phyloP scores from a whole-genome alignment of 768 basidiomycete genomes.

The Mycena rebaudengoi region DNA sequence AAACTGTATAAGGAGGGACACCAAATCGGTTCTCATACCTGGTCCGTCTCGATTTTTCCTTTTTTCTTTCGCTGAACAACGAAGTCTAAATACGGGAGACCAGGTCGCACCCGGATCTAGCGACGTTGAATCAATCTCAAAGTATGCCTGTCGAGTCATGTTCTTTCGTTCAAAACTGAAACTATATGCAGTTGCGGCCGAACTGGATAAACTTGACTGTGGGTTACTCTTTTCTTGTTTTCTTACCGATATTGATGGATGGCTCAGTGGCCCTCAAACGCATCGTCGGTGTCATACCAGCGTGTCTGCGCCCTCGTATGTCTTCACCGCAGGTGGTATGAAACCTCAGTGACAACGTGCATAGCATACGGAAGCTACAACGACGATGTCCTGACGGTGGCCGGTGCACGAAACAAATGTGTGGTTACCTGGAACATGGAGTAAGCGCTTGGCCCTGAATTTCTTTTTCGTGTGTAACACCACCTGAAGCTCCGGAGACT shows the following conservation, averaged over 20 bases:
- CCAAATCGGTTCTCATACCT: constrained; percentile 46
- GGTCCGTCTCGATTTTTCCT: too few relatives aligned
- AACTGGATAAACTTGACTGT: constrained; percentile 3
- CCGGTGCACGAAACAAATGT: constrained; percentile 32
- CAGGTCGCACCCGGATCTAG: constrained; percentile 42
- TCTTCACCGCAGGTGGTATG: neutral
- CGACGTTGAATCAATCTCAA: constrained; percentile 36
- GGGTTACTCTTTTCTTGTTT: neutral
- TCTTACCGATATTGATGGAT: neutral
- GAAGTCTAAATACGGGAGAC: too few relatives aligned
- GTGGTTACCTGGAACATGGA: constrained; percentile 46
- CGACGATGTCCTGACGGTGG: constrained; percentile 36
- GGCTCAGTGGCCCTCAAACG: neutral
- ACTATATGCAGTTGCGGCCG: neutral
- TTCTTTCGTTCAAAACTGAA: neutral
- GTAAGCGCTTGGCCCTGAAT: constrained; percentile 26
- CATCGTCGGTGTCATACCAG: constrained; percentile 23
- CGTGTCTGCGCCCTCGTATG: constrained; percentile 47
- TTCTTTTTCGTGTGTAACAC: too few relatives aligned
- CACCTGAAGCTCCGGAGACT: constrained; percentile 54
- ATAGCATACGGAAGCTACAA: constrained; percentile 50
- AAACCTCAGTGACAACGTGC: neutral
- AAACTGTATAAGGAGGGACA: constrained; percentile 26
- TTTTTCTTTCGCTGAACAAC: too few relatives aligned
- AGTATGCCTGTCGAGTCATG: constrained; percentile 30